Base-by-base conservation (phyloP, 495 filamentous ascomycete species). In the Lepraria neglecta region DNA sequence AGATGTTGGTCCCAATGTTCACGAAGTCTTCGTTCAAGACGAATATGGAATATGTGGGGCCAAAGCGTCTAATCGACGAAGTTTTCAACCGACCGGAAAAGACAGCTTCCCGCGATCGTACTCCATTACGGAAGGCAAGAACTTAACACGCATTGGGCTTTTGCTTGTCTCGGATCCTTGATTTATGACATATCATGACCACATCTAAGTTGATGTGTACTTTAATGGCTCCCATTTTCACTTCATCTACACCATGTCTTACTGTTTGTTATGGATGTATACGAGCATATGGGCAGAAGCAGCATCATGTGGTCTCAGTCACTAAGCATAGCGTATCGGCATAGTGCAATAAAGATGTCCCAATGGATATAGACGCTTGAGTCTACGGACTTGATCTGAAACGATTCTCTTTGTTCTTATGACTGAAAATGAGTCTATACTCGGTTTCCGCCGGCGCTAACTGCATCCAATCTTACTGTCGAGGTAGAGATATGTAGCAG, bases 61-160 rank as follows among this genome's bases (percentile, higher is more conserved):
- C 89, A 15, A 85, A 82, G 64, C 78, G 84, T 60, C 77, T 95
- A 67, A 86, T 94, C 68, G 84, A 90, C 75, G 87, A 91, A 64
- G 79, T 92, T 50, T 87, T 95, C 70, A 78, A 87, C 67, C 87
- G 87, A 52, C 74, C 17, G 71, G 73, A 66, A 72, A 71, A 71
- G 11, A 58, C 48, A 45, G 46, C 65, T 24, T 64, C 64, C 31
- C 56, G 54, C 48, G 62, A 59, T 21, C 60, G 59, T 11, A 59
- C 61, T 10, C 64, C 44, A 4, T 58, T 63, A 57, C 55, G 65
- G 46, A 24, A 65, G 43, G 43, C 30, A 15, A 45, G 40, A n/a
- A 10, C 1, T 12, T 54, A 40, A 47, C 30, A 44, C 9, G 11
- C 12, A 6, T 58, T 4, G n/a, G 33, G n/a, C n/a, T 28, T n/a